Conservation (phyloP, 495 filamentous ascomycete genomes). For the Daldinia caldariorum region DNA sequence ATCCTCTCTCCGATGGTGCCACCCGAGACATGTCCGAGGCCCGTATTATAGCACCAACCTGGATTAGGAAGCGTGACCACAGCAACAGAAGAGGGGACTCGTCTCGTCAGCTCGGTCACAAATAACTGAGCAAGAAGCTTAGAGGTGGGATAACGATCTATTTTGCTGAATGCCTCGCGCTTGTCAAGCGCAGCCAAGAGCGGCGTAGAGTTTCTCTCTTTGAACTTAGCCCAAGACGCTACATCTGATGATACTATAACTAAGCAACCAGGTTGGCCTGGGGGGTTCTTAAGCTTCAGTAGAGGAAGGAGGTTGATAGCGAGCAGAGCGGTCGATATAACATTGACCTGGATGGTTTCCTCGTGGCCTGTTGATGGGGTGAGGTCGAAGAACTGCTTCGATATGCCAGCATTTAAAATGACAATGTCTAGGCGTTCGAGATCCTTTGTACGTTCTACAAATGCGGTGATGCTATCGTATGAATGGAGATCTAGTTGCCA, state of each 20-base stretch:
- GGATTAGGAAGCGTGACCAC: slow-evolving; percentile 32
- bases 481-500: slow-evolving; percentile 60
- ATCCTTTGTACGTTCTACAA: slow-evolving; percentile 48
- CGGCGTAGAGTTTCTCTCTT: slow-evolving; percentile 39
- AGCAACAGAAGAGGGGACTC: slow-evolving; percentile 23
- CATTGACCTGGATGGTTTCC: slow-evolving; percentile 53
- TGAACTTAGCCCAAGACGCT: slow-evolving; percentile 47
- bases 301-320: slow-evolving; percentile 52
- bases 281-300: slow-evolving; percentile 47
- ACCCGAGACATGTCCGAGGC: slow-evolving; percentile 38
- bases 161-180: slow-evolving; percentile 11
- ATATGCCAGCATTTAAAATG: slow-evolving; percentile 59
- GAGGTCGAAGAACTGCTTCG: background rate
- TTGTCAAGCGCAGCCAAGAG: slow-evolving; percentile 51
- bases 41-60: no score
- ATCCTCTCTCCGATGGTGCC: background rate
- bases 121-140: slow-evolving; percentile 56
- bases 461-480: slow-evolving; percentile 51
- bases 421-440: slow-evolving; percentile 54
- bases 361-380: slow-evolving; percentile 49
- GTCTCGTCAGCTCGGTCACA: slow-evolving; percentile 49
- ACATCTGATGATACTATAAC: slow-evolving; percentile 49
- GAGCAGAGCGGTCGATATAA: slow-evolving; percentile 53
- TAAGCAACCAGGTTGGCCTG: slow-evolving; percentile 43
- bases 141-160: slow-evolving; percentile 45